Percentiles rank a stretch among this genome's conserved stretches.
Conservation (phyloP, 164 flowering plant species). For the Annona squamosa region DNA sequence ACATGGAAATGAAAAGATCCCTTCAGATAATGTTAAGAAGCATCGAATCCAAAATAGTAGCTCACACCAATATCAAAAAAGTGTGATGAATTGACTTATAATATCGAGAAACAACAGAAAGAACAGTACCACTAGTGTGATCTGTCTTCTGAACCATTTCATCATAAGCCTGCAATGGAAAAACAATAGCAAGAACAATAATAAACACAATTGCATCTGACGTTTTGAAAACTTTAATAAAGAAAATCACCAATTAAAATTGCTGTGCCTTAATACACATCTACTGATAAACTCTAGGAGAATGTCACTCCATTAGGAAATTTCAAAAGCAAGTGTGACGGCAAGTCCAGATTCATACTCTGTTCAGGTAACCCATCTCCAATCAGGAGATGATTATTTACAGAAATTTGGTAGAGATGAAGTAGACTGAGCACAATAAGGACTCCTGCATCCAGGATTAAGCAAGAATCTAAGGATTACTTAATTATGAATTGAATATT, state of each 20-base stretch:
- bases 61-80: not conserved
- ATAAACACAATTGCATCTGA: conserved; percentile 2
- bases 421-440: conserved; percentile 8
- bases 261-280: too few relatives aligned
- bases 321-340: not conserved
- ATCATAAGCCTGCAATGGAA: conserved; percentile 27
- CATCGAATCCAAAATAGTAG: not conserved
- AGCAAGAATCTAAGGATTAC: not conserved
- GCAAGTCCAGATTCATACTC: conserved; percentile 19
- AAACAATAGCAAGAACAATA: not conserved
- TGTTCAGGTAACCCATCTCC: conserved; percentile 25
- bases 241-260: too few relatives aligned
- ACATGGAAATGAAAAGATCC: not conserved
- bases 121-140: conserved; percentile 19
- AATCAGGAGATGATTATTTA: conserved; percentile 10
- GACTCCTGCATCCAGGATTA: conserved; percentile 21
- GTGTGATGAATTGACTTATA: not conserved
- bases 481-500: not conserved
- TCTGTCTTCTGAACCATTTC: conserved; percentile 23
- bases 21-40: not conserved
- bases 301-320: too few relatives aligned
- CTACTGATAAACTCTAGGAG: too few relatives aligned
- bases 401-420: conserved; percentile 11
- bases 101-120: not conserved
- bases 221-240: not conserved